Evolutionary conservation across 2,329 filamentous ascomycete genomes (phyloP).

Genomic region (Scopulariopsis brevicaulis): DNA sequence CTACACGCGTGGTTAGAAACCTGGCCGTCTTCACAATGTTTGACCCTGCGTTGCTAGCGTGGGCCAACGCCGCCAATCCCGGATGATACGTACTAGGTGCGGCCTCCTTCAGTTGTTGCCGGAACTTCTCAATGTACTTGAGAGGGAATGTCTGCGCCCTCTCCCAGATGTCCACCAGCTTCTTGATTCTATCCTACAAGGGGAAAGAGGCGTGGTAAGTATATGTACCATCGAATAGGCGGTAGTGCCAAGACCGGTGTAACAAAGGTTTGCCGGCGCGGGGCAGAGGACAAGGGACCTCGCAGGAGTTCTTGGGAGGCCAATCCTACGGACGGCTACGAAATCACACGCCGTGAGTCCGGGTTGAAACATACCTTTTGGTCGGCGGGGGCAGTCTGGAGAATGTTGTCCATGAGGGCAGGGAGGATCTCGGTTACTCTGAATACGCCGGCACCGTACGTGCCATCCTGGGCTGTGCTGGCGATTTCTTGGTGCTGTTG

Average conservation of each 20-base stretch:
- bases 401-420: conserved; percentile 88
- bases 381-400: conserved; percentile 76
- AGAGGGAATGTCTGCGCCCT: conserved; percentile 84
- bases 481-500: conserved; percentile 72
- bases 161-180: conserved; percentile 96
- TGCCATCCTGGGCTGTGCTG: conserved; percentile 75
- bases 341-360: background rate
- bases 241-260: background rate
- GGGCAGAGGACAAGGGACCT: background rate
- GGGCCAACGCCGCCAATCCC: background rate
- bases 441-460: conserved; percentile 88
- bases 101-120: conserved; percentile 57
- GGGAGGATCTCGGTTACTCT: conserved; percentile 93
- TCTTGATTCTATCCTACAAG: conserved; percentile 22
- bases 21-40: background rate
- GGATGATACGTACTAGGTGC: conserved; percentile 35
- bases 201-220: conserved; percentile 1
- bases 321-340: background rate
- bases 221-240: background rate
- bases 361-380: conserved; percentile 73
- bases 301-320: background rate
- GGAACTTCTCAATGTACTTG: conserved; percentile 70
- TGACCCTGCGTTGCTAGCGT: background rate
- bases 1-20: conserved; percentile 22
- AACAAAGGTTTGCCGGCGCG: background rate